These are phyloP conservation scores for Penicillium sp. DNA, from an alignment of 2,329 filamentous ascomycete species.

Conservation along the genomic window DNA sequence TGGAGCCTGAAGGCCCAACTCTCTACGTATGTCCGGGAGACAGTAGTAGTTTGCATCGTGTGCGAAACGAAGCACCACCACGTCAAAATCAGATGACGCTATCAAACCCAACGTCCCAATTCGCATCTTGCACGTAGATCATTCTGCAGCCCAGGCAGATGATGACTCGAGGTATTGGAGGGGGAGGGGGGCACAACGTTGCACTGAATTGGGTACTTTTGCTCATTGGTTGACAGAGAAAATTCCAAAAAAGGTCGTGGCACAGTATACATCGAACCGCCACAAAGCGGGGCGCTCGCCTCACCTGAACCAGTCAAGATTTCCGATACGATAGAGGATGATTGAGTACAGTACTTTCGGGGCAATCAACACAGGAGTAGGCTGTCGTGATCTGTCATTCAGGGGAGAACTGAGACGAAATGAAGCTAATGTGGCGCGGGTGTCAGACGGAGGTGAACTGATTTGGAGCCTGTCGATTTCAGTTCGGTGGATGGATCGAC, in stretches of 20 bases:
- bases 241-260: neutral
- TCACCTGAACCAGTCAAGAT: conserved; percentile 3
- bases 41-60: too few species aligned
- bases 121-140: conserved; percentile 16
- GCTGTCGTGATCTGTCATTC: conserved; percentile 15
- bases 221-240: neutral
- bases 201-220: conserved; percentile 5
- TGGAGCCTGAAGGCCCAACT: conserved; percentile 2
- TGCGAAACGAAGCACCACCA: too few species aligned
- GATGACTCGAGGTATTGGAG: conserved; percentile 9
- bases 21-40: too few species aligned
- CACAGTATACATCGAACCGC: conserved; percentile 19
- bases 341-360: too few species aligned
- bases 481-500: conserved; percentile 18
- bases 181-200: conserved; percentile 3
- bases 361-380: too few species aligned
- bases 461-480: too few species aligned
- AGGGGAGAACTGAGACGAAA: conserved; percentile 5
- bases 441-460: conserved; percentile 1
- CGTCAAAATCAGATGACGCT: conserved; percentile 16
- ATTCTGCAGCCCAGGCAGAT: conserved; percentile 14
- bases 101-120: conserved; percentile 11
- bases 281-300: conserved; percentile 16
- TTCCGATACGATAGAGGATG: too few species aligned
- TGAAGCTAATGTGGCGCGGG: conserved; percentile 6